A percentile compares a stretch with the other conserved stretches of the same genome.
Conservation (phyloP, 140 eudicot species). For the Erigeron philadelphicus region DNA sequence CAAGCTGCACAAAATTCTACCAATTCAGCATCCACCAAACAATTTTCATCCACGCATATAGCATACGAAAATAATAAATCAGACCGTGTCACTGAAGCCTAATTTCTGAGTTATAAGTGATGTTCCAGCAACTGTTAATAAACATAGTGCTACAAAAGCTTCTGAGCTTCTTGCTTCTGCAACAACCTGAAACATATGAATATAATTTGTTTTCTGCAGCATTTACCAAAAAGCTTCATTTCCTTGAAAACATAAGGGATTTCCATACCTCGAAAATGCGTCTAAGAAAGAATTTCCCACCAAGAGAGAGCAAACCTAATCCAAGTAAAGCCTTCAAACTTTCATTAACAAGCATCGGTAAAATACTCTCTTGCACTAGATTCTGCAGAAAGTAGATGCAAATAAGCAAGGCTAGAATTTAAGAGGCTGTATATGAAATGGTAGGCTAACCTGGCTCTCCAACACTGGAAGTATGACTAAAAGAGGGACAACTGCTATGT, state of each 20-base stretch:
- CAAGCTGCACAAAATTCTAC: conserved; percentile 53
- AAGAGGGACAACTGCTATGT: conserved; percentile 94
- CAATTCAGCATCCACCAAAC: neutral
- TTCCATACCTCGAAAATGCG: conserved; percentile 78
- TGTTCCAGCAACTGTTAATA: conserved; percentile 95
- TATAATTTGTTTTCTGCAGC: conserved; percentile 23
- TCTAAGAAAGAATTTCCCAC: conserved; percentile 77
- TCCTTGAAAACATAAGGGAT: neutral
- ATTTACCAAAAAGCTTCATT: conserved; percentile 9
- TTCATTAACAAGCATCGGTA: conserved; percentile 79
- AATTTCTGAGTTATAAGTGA: conserved; percentile 88
- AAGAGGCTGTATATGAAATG: neutral
- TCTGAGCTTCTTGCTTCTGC: conserved; percentile 98
- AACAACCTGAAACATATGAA: conserved; percentile 55
- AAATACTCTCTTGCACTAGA: conserved; percentile 60
- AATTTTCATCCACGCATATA: neutral
- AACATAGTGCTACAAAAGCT: conserved; percentile 95
- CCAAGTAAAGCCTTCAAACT: conserved; percentile 88
- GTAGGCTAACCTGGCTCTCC: conserved; percentile 70
- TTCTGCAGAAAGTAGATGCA: conserved; percentile 39
- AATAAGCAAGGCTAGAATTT: conserved; percentile 7
- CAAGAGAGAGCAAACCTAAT: conserved; percentile 83
- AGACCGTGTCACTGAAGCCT: conserved; percentile 98
- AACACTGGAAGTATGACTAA: conserved; percentile 93
- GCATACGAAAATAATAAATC: conserved; percentile 16